Evolutionary conservation across 73 alveolate genomes (phyloP).

Genomic region (Blepharisma japonicum): DNA sequence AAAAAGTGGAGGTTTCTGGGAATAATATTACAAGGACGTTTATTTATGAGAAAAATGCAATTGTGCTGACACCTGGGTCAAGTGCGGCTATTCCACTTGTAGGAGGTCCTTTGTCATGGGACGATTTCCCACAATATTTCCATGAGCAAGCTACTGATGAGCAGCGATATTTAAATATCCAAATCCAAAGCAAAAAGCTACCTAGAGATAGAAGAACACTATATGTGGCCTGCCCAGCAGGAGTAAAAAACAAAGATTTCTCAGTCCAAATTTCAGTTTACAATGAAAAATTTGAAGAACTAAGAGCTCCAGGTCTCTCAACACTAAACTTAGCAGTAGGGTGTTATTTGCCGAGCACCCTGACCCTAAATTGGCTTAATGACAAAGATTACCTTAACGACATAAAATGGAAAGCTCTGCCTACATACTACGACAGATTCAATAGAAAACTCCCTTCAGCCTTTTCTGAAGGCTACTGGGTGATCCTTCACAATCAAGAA

Average conservation of each 20-base stretch:
- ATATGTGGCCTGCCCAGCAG: neutral
- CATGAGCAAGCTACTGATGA: neutral
- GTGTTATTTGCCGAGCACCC: neutral
- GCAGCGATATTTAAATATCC: neutral
- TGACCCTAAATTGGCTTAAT: conserved; percentile 14
- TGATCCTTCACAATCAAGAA: conserved; percentile 24
- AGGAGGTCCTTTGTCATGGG: conserved; percentile 29
- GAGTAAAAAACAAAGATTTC: conserved; percentile 1
- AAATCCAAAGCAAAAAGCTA: neutral
- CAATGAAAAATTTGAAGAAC: conserved; percentile 19
- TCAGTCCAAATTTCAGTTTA: neutral
- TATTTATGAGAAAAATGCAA: neutral
- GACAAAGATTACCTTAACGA: neutral
- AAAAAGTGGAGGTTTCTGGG: neutral
- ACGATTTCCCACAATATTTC: neutral
- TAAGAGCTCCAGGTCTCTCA: conserved; percentile 19
- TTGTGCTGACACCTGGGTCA: conserved; percentile 18
- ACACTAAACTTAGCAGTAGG: neutral
- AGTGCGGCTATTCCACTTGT: neutral
- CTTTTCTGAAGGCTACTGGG: conserved; percentile 28
- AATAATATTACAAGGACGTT: conserved; percentile 3
- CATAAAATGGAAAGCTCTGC: neutral
- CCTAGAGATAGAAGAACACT: neutral
- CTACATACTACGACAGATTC: conserved; percentile 2
- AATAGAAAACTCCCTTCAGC: neutral